Evolutionary conservation across 148 eudicot species (phyloP), one percentile per base, ranked within the genome.

Genomic region (Oxyria digyna): DNA sequence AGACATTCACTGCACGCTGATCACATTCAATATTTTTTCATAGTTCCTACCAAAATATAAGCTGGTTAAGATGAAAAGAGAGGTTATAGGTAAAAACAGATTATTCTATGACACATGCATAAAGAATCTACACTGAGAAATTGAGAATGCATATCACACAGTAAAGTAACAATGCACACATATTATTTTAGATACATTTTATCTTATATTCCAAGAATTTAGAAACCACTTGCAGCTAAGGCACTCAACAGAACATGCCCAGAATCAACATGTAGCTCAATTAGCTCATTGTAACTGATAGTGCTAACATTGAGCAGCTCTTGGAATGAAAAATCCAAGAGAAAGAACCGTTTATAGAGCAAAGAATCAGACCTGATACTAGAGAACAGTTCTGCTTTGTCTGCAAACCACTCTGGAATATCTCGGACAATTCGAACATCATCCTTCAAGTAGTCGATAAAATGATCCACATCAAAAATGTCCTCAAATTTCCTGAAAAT

Each of bases 391-490:
- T 94, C 99, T 15, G 96, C 48, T 78, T 81, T 94, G 74, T 94
- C 99, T 10, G 92, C 74, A 78, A 94, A 94, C 99, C 99, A 94
- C 63, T 87, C 92, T 8, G 99, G 99, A 69, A 94, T 94, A 78
- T 90, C 99, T 76, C 97, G 96, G 42, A 94, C 89, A 73, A 94
- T 94, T 24, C 76, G 83, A 57, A 94, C 92, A 76, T 94, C 99
- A 74, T 90, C 89, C 88, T 88, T 90, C 81, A 94, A 80, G 82
- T 94, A 94, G 77, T 94, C 97, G 75, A 94, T 90, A 76, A 94
- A 94, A 85, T 94, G 96, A 81, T 94, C 97, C 37, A 94, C 99
- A 74, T 94, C 97, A 82, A 94, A 94, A 68, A 94, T 90, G 74
- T 94, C 99, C 87, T 94, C 96, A 72, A 90, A 85, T 74, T 93